These are phyloP conservation scores for Aspergillus versicolor DNA, from an alignment of 2,329 filamentous ascomycete species.

Conservation along the genomic window DNA sequence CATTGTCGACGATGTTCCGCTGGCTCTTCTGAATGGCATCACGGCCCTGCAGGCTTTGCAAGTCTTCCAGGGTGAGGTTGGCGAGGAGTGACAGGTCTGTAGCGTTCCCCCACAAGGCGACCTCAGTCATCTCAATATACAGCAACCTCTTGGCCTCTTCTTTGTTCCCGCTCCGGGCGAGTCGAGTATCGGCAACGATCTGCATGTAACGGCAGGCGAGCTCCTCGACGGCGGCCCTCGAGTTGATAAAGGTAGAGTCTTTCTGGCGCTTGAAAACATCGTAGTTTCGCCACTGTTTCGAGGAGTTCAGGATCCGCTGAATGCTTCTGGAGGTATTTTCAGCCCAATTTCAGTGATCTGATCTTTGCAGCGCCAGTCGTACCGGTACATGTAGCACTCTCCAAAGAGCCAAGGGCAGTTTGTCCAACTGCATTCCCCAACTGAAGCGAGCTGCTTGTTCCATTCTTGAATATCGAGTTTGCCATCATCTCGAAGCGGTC, in stretches of 20 bases:
- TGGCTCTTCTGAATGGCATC: not conserved
- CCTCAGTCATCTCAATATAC: not conserved
- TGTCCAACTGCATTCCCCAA: no score
- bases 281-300: not conserved
- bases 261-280: not conserved
- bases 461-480: no score
- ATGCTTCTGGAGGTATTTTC: no score
- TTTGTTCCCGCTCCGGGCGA: not conserved
- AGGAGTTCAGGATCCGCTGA: no score
- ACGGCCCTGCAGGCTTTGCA: not conserved
- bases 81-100: not conserved
- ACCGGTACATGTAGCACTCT: no score
- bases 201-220: not conserved
- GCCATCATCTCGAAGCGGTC: no score
- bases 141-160: not conserved
- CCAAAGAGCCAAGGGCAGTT: no score
- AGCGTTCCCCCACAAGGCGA: not conserved
- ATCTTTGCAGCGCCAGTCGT: no score
- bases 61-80: not conserved
- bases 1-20: not conserved
- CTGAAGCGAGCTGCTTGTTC: no score
- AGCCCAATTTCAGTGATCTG: no score
- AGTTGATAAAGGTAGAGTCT: not conserved
- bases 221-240: not conserved
- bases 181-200: not conserved